phyloP scores from a whole-genome alignment of 805 yeast genomes.

The Yamadazyma takamatsuzukensis region DNA sequence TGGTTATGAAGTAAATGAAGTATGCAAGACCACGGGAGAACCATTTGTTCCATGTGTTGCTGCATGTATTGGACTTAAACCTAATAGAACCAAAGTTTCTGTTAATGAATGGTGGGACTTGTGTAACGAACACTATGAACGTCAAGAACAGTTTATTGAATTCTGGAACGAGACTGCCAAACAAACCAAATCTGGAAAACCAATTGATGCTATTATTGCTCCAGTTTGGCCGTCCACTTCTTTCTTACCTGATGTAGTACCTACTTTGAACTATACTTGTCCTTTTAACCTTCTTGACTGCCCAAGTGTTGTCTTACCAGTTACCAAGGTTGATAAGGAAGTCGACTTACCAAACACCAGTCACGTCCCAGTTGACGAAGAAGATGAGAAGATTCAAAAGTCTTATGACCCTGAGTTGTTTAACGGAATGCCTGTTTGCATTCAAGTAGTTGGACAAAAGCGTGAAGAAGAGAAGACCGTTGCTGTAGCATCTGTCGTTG shows the following conservation, averaged over 20 bases:
- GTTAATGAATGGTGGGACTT: slow-evolving; percentile 5
- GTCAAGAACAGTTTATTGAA: slow-evolving; percentile 24
- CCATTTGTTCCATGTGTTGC: slow-evolving; percentile 39
- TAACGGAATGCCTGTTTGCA: slow-evolving; percentile 4
- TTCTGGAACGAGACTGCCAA: slow-evolving; percentile 25
- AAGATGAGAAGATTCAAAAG: slow-evolving; percentile 2
- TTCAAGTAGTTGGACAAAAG: slow-evolving; percentile 5
- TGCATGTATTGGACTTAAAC: slow-evolving; percentile 20
- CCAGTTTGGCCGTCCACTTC: slow-evolving; percentile 4
- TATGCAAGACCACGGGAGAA: slow-evolving; percentile 37
- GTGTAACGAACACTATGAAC: neutral
- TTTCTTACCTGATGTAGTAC: slow-evolving; percentile 1
- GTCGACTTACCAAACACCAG: neutral
- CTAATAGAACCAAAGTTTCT: no score
- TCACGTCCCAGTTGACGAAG: slow-evolving; percentile 1
- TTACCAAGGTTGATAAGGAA: slow-evolving; percentile 2
- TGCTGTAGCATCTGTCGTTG: slow-evolving; percentile 4
- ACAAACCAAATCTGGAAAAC: slow-evolving; percentile 31
- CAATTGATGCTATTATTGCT: slow-evolving; percentile 44
- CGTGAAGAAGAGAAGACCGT: slow-evolving; percentile 4
- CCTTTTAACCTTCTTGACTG: slow-evolving; percentile 4
- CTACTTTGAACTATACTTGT: slow-evolving; percentile 2
- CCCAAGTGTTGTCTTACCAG: slow-evolving; percentile 4
- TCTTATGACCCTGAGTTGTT: slow-evolving; percentile 1
- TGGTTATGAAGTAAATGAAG: slow-evolving; percentile 30